phyloP scores from a whole-genome alignment of 495 filamentous ascomycete species.

The Penicillium alfredii region DNA sequence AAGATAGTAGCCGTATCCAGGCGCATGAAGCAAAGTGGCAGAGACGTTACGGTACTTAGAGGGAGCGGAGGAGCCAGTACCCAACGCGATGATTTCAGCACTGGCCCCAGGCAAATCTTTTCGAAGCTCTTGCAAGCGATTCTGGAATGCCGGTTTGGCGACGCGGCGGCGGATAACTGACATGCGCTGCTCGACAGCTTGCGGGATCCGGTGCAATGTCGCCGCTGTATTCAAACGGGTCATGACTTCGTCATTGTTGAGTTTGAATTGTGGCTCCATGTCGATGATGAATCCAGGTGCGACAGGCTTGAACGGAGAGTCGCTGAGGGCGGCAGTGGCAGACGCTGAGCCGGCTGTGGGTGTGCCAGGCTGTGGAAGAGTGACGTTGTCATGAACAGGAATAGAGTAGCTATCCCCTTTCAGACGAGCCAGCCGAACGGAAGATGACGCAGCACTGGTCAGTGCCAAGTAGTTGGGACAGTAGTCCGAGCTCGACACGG shows the following conservation, averaged over 20 bases:
- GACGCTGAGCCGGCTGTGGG: slow-evolving; percentile 9
- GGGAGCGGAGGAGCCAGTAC: slow-evolving; percentile 82
- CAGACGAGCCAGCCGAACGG: slow-evolving; percentile 61
- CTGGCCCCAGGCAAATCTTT: slow-evolving; percentile 60
- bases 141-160: slow-evolving; percentile 18
- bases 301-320: slow-evolving; percentile 27
- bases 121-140: slow-evolving; percentile 34
- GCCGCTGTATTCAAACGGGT: slow-evolving; percentile 47
- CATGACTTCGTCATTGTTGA: slow-evolving; percentile 45
- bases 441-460: slow-evolving; percentile 52
- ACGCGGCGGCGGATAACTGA: slow-evolving; percentile 22
- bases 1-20: slow-evolving; percentile 76
- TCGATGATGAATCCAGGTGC: slow-evolving; percentile 50
- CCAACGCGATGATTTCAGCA: slow-evolving; percentile 77
- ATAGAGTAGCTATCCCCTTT: slow-evolving; percentile 63
- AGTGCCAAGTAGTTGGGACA: slow-evolving; percentile 69
- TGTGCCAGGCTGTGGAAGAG: slow-evolving; percentile 28
- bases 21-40: slow-evolving; percentile 74
- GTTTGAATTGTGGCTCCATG: slow-evolving; percentile 57
- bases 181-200: slow-evolving; percentile 40
- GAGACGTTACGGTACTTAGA: slow-evolving; percentile 96
- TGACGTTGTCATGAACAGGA: slow-evolving; percentile 52
- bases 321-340: slow-evolving; percentile 7
- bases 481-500: slow-evolving; percentile 64
- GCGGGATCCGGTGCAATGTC: slow-evolving; percentile 31